These are phyloP conservation scores for Ceratobasidium sp. DNA, from an alignment of 1,284 basidiomycete species.

Conservation along the genomic window DNA sequence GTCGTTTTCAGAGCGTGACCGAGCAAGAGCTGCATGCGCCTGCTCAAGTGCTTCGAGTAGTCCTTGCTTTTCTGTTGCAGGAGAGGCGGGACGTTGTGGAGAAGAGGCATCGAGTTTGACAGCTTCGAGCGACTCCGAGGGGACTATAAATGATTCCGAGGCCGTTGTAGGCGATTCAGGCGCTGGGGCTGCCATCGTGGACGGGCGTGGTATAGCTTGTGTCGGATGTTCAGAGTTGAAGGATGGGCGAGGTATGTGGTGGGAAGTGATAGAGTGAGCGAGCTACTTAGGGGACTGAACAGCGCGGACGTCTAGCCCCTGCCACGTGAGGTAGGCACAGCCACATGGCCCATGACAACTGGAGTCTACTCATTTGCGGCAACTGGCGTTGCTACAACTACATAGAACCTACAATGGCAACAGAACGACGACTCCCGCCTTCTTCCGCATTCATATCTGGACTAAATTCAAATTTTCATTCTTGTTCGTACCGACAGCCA, in stretches of 20 bases:
- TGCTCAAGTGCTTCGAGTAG: slow-evolving; percentile 17
- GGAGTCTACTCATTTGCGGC: not conserved
- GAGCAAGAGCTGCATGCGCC: slow-evolving; percentile 3
- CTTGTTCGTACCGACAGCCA: slow-evolving; percentile 3
- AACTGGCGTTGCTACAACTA: not conserved
- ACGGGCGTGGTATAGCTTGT: not conserved
- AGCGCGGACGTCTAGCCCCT: slow-evolving; percentile 1
- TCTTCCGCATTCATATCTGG: not conserved
- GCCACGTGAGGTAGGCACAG: slow-evolving; percentile 32
- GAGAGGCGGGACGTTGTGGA: not conserved
- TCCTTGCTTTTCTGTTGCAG: slow-evolving; percentile 6
- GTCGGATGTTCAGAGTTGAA: not conserved
- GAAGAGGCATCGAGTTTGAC: not conserved
- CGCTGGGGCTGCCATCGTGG: not conserved
- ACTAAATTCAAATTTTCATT: slow-evolving; percentile 28
- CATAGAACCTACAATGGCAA: not conserved
- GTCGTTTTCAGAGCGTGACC: slow-evolving; percentile 20
- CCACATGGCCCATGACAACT: slow-evolving; percentile 2
- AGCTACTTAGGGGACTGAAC: slow-evolving; percentile 2
- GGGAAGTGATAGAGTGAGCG: not conserved
- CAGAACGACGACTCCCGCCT: not conserved
- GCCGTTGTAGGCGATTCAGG: not conserved
- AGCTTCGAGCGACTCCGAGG: slow-evolving; percentile 9
- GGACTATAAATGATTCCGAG: slow-evolving; percentile 28
- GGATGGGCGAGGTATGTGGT: not conserved